Base-by-base conservation (phyloP, 192 early-diverging fungal species). In the Funneliformis geosporum region DNA sequence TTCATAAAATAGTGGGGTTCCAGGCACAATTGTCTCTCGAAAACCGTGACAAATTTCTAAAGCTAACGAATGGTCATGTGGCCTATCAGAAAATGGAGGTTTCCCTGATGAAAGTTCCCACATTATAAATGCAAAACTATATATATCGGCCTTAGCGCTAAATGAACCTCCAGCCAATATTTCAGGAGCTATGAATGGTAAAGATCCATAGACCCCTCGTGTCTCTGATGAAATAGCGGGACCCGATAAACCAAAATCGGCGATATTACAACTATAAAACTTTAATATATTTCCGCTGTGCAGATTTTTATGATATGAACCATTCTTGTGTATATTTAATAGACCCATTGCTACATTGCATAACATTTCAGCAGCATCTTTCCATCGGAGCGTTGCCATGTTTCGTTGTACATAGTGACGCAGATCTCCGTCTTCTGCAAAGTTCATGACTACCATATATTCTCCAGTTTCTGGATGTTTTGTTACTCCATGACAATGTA, bases 91-190 rank as follows among this genome's bases (percentile, higher is more conserved):
- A 66, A 85, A 85, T 7, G 85, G 85, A 40, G 84, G 82, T 12
- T 77, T 75, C 18, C 85, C 85, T 1, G 84, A 83, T 8, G 85
- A 83, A 5, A 86, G 80, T 65, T 86, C 83, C 85, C 85, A 86
- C 79, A 86, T 83, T 12, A 86, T 83, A 44, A 85, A 81, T 2
- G 80, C 85, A 0, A 86, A 80, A 83, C 83, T 84, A 74, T 86
- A 86, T 33, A 86, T 78, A 47, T 86, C 85, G 25, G 75, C 75
- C 38, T 76, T 76, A 18, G 21, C 39, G 14, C 23, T 44, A 46
- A 76, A 76, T 18, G 42, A 14, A 6, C 38, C 60, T 11, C 75
- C 75, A 8, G 75, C 75, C 12, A 76, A 44, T 4, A 76, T 39
- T 76, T 76, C 75, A 27, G 75, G 75, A 9, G 75, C 75, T 6